Evolutionary conservation across 2,329 filamentous ascomycete species (phyloP).

Genomic region (Geoglossum cookeanum): DNA sequence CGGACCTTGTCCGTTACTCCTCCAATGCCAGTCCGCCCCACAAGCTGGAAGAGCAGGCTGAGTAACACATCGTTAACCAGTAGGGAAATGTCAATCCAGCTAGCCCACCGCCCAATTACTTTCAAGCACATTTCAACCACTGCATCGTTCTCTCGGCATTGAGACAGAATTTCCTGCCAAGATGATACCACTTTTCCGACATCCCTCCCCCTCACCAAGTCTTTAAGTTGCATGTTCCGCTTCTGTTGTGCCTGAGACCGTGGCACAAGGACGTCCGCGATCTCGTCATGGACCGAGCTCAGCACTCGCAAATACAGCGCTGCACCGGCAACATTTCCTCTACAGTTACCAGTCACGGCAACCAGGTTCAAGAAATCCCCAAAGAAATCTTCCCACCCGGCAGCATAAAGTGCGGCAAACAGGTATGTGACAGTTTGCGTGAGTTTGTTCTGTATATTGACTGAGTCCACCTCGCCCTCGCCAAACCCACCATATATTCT

Average conservation of each 20-base stretch:
- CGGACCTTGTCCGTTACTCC: constrained; percentile 49
- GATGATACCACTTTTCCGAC: constrained; percentile 73
- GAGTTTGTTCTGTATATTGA: constrained; percentile 84
- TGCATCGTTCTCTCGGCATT: constrained; percentile 48
- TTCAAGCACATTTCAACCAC: constrained; percentile 78
- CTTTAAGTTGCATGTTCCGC: constrained; percentile 77
- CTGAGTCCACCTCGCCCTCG: constrained; percentile 44
- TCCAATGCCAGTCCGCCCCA: constrained; percentile 51
- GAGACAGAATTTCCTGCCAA: constrained; percentile 76
- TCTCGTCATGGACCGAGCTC: constrained; percentile 85
- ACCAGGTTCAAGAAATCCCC: constrained; percentile 75
- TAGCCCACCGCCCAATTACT: constrained; percentile 92
- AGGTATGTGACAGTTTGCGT: constrained; percentile 90
- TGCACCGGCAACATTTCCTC: constrained; percentile 56
- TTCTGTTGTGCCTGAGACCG: constrained; percentile 62
- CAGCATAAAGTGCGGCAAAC: constrained; percentile 70
- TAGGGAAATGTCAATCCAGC: constrained; percentile 93
- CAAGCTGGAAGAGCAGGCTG: constrained; percentile 64
- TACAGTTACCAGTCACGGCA: constrained; percentile 22
- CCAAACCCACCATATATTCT: constrained; percentile 46
- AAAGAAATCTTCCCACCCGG: constrained; percentile 76
- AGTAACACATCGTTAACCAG: constrained; percentile 84
- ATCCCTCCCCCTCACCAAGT: constrained; percentile 69
- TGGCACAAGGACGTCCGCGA: constrained; percentile 76
- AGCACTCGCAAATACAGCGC: constrained; percentile 78